Base-by-base conservation (phyloP, 129 eudicot genomes). In the Ambrosia trifida region DNA sequence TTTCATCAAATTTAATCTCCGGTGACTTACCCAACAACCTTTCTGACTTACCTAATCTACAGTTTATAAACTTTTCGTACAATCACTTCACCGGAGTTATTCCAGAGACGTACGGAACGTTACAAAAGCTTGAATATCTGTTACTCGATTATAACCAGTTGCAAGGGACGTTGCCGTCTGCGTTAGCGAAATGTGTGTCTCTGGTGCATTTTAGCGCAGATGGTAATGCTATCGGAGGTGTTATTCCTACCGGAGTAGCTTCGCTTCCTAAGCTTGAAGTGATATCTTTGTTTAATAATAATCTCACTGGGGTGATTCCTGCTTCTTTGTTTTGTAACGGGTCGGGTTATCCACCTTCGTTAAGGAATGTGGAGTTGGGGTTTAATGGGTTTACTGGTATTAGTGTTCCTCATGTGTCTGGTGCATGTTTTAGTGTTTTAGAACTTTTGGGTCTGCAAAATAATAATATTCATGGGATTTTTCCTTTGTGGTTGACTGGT, bases 111-210 rank as follows among this genome's bases (percentile, higher is more conserved):
- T n/a, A 85, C 13, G 91, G 95, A 13, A 79, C 61, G 38, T 82
- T 90, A 30, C 83, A 85, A 61, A 66, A 75, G 53, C 71, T 90
- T 2, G 71, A 83, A 80, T 87, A 76, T 46, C 68, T 90, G 14
- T 83, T 82, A 80, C 81, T 90, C 11, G 96, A 85, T 52, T 49
- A 73, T 72, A 90, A 87, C 81, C 58, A 33, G 30, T 59, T 90
- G 11, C 74, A 72, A 58, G 96, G 96, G 33, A 77, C 92, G 16
- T 77, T 91, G 49, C 97, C 97, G 4, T 84, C 97, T 2, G 90
- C 97, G 4, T 12, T 91, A 2, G 86, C 85, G 0, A 91, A 88
- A 66, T 91, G 97, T 46, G 68, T 85, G 11, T 66, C 87, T 19
- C 86, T 91, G 11, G 77, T 83, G 2, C 93, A 86, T 64, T 86